Base-by-base conservation (phyloP, 345 rosid species). In the Boechera divaricarpa region DNA sequence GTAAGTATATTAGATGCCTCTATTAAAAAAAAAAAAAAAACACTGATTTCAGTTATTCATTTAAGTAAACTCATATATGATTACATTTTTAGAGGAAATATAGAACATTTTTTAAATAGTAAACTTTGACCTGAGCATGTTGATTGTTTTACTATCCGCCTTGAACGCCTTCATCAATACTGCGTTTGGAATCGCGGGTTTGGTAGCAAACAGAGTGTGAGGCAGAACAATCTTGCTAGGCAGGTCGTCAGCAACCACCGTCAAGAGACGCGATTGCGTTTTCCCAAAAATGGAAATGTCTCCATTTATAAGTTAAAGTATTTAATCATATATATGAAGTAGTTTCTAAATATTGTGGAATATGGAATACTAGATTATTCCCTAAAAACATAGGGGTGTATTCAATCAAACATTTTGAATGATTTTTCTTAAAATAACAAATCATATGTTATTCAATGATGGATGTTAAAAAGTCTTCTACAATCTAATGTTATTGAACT, bases 231-330 rank as follows among this genome's bases (percentile, higher is more conserved):
- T 88, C 47, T 81, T 72, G 2, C 89, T 88, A 12, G 97, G 93
- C 59, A 84, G 55, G n/a, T 87, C 91, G 58, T 89, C 86, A 77
- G 85, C 82, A 83, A 93, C 89, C 59, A 91, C 83, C 1, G 95
- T 78, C 82, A 83, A 64, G 65, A 85, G 26, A 8, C 81, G 85
- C 10, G 87, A 87, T 60, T 78, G 74, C 13, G 78, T 85, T 65
- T 84, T 73, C 49, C 97, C 95, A 72, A n/a, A n/a, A 28, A 31
- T 13, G 49, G 39, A 10, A 16, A 11, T 57, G 39, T 8, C 29
- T 59, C 31, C n/a, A 36, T 60, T 38, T 21, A 60, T 38, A 60
- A 10, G 6, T n/a, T 57, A 4, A 28, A 55, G 7, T 59, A 9
- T 35, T 10, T 35, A 8, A 58, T 21, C 21, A 24, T n/a, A 1